Evolutionary conservation across 2,329 filamentous ascomycete genomes (phyloP).

Genomic region (Esteya vermicola): DNA sequence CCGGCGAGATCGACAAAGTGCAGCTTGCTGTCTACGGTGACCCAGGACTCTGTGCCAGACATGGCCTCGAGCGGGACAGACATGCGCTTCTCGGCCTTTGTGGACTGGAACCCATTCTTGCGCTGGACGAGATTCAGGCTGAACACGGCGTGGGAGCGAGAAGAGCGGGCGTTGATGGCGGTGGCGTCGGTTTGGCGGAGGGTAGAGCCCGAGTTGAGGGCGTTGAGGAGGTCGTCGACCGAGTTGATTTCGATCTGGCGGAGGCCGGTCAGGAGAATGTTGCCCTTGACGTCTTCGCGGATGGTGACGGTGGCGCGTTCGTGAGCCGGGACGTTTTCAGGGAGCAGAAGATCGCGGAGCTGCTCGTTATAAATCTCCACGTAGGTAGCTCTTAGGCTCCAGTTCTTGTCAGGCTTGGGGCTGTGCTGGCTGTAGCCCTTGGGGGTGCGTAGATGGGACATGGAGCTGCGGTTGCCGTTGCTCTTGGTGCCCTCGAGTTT

Average conservation of each 20-base stretch:
- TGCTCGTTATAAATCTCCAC: slow-evolving; percentile 98
- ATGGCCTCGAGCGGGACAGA: slow-evolving; percentile 77
- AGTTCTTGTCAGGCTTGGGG: slow-evolving; percentile 53
- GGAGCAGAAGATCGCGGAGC: slow-evolving; percentile 73
- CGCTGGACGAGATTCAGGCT: slow-evolving; percentile 86
- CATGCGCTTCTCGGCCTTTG: slow-evolving; percentile 62
- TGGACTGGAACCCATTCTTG: slow-evolving; percentile 41
- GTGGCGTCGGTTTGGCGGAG: slow-evolving; percentile 96
- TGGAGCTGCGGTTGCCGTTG: slow-evolving; percentile 43
- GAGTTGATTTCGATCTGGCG: slow-evolving; percentile 81
- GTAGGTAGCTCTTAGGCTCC: slow-evolving; percentile 88
- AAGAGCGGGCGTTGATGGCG: slow-evolving; percentile 94
- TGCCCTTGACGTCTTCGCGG: slow-evolving; percentile 84
- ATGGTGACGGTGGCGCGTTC: slow-evolving; percentile 79
- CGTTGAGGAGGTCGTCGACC: slow-evolving; percentile 77
- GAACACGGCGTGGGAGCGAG: slow-evolving; percentile 93
- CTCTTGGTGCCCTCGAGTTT: slow-evolving; percentile 51
- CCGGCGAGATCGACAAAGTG: slow-evolving; percentile 97
- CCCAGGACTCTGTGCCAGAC: slow-evolving; percentile 50
- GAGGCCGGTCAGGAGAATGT: slow-evolving; percentile 84
- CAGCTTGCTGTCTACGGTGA: slow-evolving; percentile 94
- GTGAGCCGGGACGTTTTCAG: slow-evolving; percentile 51
- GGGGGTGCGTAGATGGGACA: slow-evolving; percentile 68
- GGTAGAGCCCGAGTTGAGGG: slow-evolving; percentile 80
- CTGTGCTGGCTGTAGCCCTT: slow-evolving; percentile 55